These are phyloP conservation scores for Mycena filopes DNA, from an alignment of 768 basidiomycete genomes.

Conservation along the genomic window DNA sequence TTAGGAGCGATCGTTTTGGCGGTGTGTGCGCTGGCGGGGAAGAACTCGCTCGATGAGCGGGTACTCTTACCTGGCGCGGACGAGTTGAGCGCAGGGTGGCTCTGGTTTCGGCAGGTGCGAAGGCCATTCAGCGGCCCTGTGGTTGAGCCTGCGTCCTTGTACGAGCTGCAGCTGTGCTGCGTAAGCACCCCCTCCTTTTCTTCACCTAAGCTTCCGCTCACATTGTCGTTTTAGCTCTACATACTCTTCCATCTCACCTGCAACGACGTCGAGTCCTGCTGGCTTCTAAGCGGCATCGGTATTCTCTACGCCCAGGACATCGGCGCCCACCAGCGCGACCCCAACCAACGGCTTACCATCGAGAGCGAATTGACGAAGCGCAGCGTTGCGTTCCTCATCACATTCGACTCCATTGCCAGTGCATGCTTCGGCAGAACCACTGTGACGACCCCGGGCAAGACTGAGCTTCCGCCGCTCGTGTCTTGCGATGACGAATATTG, in stretches of 20 bases:
- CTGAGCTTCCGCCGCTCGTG: conserved; percentile 61
- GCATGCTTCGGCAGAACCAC: conserved; percentile 61
- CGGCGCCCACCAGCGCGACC: conserved; percentile 53
- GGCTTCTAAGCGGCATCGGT: conserved; percentile 54
- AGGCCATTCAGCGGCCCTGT: conserved; percentile 61
- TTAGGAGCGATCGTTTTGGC: conserved; percentile 60
- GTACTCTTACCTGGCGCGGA: conserved; percentile 40
- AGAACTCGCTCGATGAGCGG: conserved; percentile 53
- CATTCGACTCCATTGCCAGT: conserved; percentile 45
- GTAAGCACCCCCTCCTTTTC: conserved; percentile 38
- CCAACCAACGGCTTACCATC: conserved; percentile 39
- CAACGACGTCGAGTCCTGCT: conserved; percentile 53
- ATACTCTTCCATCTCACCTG: conserved; percentile 50
- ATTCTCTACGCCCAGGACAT: conserved; percentile 59
- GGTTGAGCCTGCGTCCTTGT: conserved; percentile 56
- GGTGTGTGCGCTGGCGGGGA: conserved; percentile 61
- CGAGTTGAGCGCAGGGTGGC: conserved; percentile 52
- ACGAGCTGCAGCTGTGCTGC: conserved; percentile 66
- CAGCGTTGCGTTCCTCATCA: conserved; percentile 42
- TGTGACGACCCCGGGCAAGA: conserved; percentile 43
- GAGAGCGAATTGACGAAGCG: conserved; percentile 58
- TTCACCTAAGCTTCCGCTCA: conserved; percentile 33
- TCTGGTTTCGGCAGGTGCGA: conserved; percentile 58
- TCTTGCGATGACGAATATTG: conserved; percentile 65
- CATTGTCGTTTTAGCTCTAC: conserved; percentile 42